Conservation (phyloP, 345 rosid genomes). For the Rhodomyrtus tomentosa region DNA sequence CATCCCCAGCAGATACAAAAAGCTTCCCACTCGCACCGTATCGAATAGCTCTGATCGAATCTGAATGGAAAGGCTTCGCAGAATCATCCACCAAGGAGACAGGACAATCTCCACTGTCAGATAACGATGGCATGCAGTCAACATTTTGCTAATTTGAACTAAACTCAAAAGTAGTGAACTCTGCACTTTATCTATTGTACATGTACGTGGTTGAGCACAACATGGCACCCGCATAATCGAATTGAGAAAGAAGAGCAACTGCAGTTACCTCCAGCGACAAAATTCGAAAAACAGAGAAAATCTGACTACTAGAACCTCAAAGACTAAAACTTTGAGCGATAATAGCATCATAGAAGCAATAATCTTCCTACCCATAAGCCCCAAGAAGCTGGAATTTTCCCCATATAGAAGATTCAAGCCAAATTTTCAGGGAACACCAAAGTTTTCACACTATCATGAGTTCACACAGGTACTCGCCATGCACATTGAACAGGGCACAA, state of each 20-base stretch:
- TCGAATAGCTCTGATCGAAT: conserved; percentile 76
- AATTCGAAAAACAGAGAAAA: not conserved
- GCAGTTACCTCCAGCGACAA: not conserved
- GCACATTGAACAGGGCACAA: not conserved
- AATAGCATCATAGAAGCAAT: not conserved
- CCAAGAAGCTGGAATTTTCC: not conserved
- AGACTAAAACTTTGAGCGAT: not conserved
- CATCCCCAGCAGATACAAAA: conserved; percentile 85
- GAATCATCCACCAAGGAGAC: conserved; percentile 58
- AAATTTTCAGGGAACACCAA: not conserved
- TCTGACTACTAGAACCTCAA: not conserved
- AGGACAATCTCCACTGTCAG: conserved; percentile 35
- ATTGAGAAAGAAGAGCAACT: not conserved
- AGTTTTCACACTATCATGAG: not conserved
- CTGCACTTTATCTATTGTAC: not conserved
- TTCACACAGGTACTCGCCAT: not conserved
- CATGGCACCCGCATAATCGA: not conserved
- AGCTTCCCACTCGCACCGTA: conserved; percentile 60
- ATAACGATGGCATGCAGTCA: not conserved
- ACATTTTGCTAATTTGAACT: not conserved
- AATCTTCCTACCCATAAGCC: not conserved
- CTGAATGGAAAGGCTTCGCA: conserved; percentile 37
- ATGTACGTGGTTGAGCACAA: not conserved
- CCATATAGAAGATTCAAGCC: not conserved
- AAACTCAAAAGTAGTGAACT: not conserved